Conservation (phyloP, 768 basidiomycete species). For the Coprinellus aureogranulatus region DNA sequence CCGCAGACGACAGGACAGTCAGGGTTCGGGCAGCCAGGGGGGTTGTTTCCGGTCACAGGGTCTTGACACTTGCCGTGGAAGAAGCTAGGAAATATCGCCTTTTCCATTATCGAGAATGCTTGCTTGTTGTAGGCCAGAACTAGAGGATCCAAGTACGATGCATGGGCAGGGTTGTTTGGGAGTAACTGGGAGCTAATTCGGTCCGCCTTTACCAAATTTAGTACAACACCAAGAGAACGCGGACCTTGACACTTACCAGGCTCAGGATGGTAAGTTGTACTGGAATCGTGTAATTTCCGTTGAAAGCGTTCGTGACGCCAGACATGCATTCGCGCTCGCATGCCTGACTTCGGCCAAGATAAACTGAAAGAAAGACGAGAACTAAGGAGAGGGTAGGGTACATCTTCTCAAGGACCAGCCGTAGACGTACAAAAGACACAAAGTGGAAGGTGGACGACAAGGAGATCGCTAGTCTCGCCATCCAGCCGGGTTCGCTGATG, state of each 20-base stretch:
- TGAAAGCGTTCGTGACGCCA: conserved; percentile 55
- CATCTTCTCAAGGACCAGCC: neutral
- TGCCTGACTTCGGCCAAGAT: conserved; percentile 23
- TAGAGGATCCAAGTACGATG: conserved; percentile 45
- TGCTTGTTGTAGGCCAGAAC: conserved; percentile 41
- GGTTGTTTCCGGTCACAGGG: conserved; percentile 46
- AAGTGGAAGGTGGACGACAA: neutral
- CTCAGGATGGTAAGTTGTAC: conserved; percentile 36
- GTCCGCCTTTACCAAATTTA: conserved; percentile 17
- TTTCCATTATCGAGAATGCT: conserved; percentile 44
- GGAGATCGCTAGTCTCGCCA: neutral
- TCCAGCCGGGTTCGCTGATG: no score
- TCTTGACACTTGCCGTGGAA: conserved; percentile 77
- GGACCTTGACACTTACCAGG: conserved; percentile 36
- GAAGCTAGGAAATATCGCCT: conserved; percentile 62
- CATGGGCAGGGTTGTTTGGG: conserved; percentile 9
- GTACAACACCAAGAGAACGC: neutral
- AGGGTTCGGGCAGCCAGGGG: conserved; percentile 73
- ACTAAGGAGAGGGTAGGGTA: conserved; percentile 1
- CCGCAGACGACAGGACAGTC: conserved; percentile 78
- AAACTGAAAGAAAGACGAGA: neutral
- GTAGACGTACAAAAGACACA: neutral
- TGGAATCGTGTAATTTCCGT: conserved; percentile 46
- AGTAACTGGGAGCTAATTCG: conserved; percentile 15
- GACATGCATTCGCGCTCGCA: conserved; percentile 73